Percentiles rank a stretch among this genome's conserved stretches.
phyloP scores from a whole-genome alignment of 1,284 basidiomycete species.

The Coniophora puteana region DNA sequence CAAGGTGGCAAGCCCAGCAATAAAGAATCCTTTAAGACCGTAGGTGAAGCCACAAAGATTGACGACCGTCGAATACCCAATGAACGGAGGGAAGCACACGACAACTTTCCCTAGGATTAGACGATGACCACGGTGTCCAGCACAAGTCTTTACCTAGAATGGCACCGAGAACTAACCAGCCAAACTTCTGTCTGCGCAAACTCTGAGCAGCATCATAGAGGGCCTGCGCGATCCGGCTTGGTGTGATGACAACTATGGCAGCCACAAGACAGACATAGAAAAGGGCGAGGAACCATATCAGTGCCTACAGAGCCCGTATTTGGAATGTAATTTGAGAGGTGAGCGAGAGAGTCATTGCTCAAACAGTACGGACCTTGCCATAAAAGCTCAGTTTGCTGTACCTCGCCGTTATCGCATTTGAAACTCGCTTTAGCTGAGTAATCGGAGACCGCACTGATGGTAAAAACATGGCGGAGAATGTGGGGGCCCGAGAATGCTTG shows the following conservation, averaged over 20 bases:
- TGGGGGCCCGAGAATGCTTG: no score
- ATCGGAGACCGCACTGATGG: no score
- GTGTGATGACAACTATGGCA: constrained; percentile 53
- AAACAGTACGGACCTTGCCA: constrained; percentile 19
- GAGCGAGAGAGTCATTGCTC: constrained; percentile 1
- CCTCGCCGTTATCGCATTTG: constrained; percentile 2
- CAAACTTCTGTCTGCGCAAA: constrained; percentile 55
- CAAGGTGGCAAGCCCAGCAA: constrained; percentile 60
- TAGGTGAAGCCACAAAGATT: constrained; percentile 81
- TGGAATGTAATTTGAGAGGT: constrained; percentile 3
- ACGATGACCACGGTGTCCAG: constrained; percentile 9
- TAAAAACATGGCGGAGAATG: no score
- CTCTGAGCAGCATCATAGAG: constrained; percentile 67
- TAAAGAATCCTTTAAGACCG: constrained; percentile 69
- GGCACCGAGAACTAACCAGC: constrained; percentile 55
- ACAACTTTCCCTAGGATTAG: constrained; percentile 55
- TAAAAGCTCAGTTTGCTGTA: constrained; percentile 19
- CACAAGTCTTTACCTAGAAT: constrained; percentile 40
- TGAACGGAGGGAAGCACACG: constrained; percentile 74
- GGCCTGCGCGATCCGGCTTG: constrained; percentile 62
- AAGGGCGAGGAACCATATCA: constrained; percentile 22
- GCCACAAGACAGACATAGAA: constrained; percentile 21
- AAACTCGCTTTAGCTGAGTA: no score
- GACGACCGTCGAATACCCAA: constrained; percentile 65
- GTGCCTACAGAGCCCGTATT: constrained; percentile 17